A percentile compares a stretch with the other conserved stretches of the same genome.
phyloP scores from a whole-genome alignment of 2,329 filamentous ascomycete species.

The Aspergillus glaucus region DNA sequence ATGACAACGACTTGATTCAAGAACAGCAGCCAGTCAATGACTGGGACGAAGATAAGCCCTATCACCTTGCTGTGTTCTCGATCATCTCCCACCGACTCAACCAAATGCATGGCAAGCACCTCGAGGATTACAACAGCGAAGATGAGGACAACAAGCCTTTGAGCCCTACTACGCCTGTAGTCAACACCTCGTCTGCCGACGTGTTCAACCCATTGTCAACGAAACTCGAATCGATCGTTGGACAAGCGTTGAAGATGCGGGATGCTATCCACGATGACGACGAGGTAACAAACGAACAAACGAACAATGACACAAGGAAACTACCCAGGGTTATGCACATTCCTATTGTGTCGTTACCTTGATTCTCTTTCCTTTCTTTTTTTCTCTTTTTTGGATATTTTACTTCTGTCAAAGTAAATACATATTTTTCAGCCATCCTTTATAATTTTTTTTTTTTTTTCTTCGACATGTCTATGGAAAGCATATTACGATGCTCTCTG shows the following conservation, averaged over 20 bases:
- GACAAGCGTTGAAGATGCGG: slow-evolving; percentile 8
- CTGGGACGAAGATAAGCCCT: background rate
- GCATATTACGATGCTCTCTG: too few relatives aligned
- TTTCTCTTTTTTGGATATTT: slow-evolving; percentile 40
- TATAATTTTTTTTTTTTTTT: too few relatives aligned
- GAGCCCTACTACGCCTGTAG: background rate
- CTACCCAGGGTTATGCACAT: slow-evolving; percentile 9
- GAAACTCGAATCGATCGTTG: slow-evolving; percentile 9
- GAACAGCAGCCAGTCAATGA: background rate
- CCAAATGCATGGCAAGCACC: slow-evolving; percentile 8
- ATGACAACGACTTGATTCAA: background rate
- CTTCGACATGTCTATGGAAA: too few relatives aligned
- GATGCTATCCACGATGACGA: background rate
- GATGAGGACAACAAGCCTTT: slow-evolving; percentile 6
- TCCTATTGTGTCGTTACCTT: slow-evolving; percentile 14
- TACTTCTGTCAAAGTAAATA: background rate
- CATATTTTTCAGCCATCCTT: background rate
- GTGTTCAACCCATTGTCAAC: slow-evolving; percentile 5
- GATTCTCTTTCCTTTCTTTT: slow-evolving; percentile 63
- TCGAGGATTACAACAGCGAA: slow-evolving; percentile 2
- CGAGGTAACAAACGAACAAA: background rate
- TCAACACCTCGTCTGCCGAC: background rate
- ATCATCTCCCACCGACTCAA: slow-evolving; percentile 9
- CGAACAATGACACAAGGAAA: background rate
- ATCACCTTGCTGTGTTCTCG: slow-evolving; percentile 12